Base-by-base conservation (phyloP, 2,329 filamentous ascomycete genomes). In the Penicillium rolfsii region DNA sequence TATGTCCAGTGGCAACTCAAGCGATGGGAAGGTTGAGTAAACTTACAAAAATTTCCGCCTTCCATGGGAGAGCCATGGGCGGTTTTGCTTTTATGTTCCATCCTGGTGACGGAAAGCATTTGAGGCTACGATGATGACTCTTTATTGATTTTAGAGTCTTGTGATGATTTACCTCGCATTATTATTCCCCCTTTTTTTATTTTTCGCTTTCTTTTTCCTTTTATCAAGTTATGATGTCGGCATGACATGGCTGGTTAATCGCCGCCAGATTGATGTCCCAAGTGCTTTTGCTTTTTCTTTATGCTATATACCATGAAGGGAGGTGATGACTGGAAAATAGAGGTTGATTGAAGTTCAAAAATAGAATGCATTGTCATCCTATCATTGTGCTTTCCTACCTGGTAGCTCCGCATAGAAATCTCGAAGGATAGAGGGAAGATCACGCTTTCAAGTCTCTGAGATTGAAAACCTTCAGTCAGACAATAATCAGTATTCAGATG, bases 1-100 rank as follows among this genome's bases (percentile, higher is more conserved):
- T 22, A 58, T 67, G 48, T 67, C 61, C 60, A 64, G 60, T 57
- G 57, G 57, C 12, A 60, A 65, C 52, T 54, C 52, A 41, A 61
- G 59, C 52, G 50, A 57, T 26, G 58, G 53, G 50, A 66, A 61
- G 59, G 6, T 41, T 45, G 43, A 59, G 14, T 58, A 58, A 46
- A 30, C 26, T n/a, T n/a, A 40, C 19, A 22, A 22, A 22, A 22
- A 40, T 14, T n/a, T 24, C 24, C 4, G 2, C 2, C 36, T 43
- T 35, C 28, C 11, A 24, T 56, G 19, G 41, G 5, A 45, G 16
- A 53, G 50, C 24, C 24, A 16, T 48, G 30, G 26, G 19, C 49
- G 26, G 30, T 33, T 52, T 57, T 57, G 43, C 57, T 55, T 49
- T 54, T 22, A 35, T 24, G 26, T 54, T 59, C 57, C 57, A 59